These are phyloP conservation scores for Blastobotrys americana DNA, from an alignment of 805 yeast genomes.

Conservation along the genomic window DNA sequence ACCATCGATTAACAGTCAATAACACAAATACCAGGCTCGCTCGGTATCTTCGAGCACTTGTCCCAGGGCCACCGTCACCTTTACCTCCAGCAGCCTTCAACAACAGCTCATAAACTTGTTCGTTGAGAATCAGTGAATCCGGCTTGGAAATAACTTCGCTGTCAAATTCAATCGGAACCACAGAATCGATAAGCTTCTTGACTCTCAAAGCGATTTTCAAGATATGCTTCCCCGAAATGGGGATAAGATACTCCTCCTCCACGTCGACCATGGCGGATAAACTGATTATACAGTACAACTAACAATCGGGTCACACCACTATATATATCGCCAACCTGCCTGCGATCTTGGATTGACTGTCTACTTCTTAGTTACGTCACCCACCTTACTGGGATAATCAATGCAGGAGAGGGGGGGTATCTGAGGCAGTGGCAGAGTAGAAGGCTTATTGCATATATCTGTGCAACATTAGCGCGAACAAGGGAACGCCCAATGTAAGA, in stretches of 20 bases:
- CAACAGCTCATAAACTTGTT: conserved; percentile 51
- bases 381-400: too few species aligned
- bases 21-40: conserved; percentile 62
- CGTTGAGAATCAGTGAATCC: conserved; percentile 53
- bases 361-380: too few species aligned
- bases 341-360: too few species aligned
- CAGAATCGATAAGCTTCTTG: conserved; percentile 62
- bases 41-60: conserved; percentile 55
- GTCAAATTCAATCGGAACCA: conserved; percentile 60
- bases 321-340: too few species aligned
- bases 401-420: too few species aligned
- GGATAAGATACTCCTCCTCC: conserved; percentile 12
- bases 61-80: conserved; percentile 49
- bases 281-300: too few species aligned
- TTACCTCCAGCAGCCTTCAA: conserved; percentile 75
- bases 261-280: too few species aligned
- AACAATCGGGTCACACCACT: too few species aligned
- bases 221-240: conserved; percentile 21
- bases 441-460: too few species aligned
- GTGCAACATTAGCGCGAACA: too few species aligned
- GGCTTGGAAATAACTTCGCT: conserved; percentile 44
- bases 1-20: conserved; percentile 75
- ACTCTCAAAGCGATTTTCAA: conserved; percentile 54
- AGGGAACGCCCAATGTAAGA: too few species aligned
- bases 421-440: too few species aligned